Evolutionary conservation across 768 basidiomycete species (phyloP), one percentile per base, ranked within the genome.

Genomic region (Sistotremastrum niveocremeum): DNA sequence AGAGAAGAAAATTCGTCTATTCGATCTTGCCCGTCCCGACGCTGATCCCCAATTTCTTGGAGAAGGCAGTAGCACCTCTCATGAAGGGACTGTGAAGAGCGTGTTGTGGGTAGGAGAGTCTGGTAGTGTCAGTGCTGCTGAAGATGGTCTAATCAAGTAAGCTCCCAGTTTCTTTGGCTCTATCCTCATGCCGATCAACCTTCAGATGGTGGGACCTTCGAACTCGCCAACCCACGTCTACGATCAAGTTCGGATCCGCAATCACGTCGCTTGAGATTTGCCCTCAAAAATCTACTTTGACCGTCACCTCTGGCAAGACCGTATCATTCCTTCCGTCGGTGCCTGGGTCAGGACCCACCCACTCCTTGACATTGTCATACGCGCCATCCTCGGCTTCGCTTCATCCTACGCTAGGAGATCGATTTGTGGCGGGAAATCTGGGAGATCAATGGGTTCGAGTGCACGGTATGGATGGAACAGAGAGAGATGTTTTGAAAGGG

Each of bases 391-490:
- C 89, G 2, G 93, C 90, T 35, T 94, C 94, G 1, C 79, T 99
- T 41, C 94, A 98, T 59, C 95, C 95, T 3, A 74, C 83, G 51
- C 66, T 75, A 39, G 79, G 86, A 57, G 85, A 94, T 59, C 76
- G 88, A 42, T 98, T 97, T 63, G 84, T 98, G 47, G 90, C 89
- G 0, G 95, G 95, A 37, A 87, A 80, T 53, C 71, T 74, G 43
- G 76, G 73, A 9, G 95, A 99, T 61, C 91, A 97, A 56, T 98
- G 95, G 95, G 91, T 99, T 39, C 74, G 94, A 34, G 78, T 97
- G 32, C 90, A 98, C 60, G 84, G 83, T 10, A 79, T 93, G 57
- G 76, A 84, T 33, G 95, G 94, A 2, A 80, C 83, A 61, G 93
- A 99, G 66, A 66, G 76, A 51, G 94, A 97, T 47, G 75, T 95